These are phyloP conservation scores for Hortiboletus rubellus DNA, from an alignment of 1,284 basidiomycete species.

Conservation along the genomic window DNA sequence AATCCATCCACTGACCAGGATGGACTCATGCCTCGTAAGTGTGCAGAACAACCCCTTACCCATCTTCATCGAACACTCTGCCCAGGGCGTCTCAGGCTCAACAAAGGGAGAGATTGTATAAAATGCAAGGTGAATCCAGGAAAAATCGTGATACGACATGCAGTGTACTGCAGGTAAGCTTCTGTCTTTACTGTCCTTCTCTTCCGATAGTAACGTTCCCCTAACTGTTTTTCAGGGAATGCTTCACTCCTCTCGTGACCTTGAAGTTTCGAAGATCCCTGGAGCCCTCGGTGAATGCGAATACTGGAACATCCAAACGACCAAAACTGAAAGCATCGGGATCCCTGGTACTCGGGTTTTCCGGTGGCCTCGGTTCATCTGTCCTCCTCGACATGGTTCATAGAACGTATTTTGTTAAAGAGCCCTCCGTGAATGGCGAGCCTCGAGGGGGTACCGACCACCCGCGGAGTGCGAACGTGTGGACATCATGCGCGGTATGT, in stretches of 20 bases:
- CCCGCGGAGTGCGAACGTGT: constrained; percentile 61
- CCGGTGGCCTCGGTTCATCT: constrained; percentile 73
- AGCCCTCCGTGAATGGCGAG: constrained; percentile 33
- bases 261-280: constrained; percentile 65
- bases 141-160: constrained; percentile 72
- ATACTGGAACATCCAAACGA: constrained; percentile 40
- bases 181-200: neutral
- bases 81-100: constrained; percentile 61
- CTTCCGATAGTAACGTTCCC: neutral
- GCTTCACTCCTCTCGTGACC: constrained; percentile 62
- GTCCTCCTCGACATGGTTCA: constrained; percentile 69
- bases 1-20: constrained; percentile 58
- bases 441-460: constrained; percentile 58
- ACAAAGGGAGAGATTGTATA: constrained; percentile 63
- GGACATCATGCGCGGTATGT: constrained; percentile 61
- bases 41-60: neutral
- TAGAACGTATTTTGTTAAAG: constrained; percentile 55
- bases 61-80: neutral
- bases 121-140: constrained; percentile 67
- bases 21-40: constrained; percentile 64
- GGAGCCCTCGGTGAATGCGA: constrained; percentile 62
- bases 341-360: constrained; percentile 64
- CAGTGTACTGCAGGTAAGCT: constrained; percentile 79
- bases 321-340: constrained; percentile 62
- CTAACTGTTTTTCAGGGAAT: constrained; percentile 46